Evolutionary conservation across 495 filamentous ascomycete genomes (phyloP).

Genomic region (Immersiella caudata): DNA sequence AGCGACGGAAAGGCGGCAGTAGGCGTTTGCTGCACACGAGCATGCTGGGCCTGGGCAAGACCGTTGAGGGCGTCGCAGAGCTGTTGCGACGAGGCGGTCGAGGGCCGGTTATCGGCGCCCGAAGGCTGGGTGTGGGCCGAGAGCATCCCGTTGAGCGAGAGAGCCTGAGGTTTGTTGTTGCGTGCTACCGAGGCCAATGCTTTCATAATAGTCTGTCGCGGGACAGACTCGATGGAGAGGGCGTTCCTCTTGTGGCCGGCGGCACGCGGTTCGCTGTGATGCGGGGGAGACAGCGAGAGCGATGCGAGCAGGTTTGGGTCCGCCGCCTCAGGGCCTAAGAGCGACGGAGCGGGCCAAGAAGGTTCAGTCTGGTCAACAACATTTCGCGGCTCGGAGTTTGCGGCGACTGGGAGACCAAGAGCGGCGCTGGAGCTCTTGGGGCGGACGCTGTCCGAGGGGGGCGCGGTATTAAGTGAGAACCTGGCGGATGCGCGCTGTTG

Average conservation of each 20-base stretch:
- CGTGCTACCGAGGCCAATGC: slow-evolving; percentile 76
- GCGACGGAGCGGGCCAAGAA: slow-evolving; percentile 13
- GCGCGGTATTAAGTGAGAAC: slow-evolving; percentile 25
- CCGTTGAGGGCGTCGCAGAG: slow-evolving; percentile 68
- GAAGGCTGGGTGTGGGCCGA: slow-evolving; percentile 41
- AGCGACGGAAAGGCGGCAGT: slow-evolving; percentile 67
- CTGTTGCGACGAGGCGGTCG: slow-evolving; percentile 59
- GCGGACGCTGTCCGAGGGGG: slow-evolving; percentile 26
- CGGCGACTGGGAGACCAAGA: slow-evolving; percentile 16
- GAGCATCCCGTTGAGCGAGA: slow-evolving; percentile 59
- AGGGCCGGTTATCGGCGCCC: slow-evolving; percentile 52
- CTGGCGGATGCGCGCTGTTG: slow-evolving; percentile 26
- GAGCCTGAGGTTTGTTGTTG: slow-evolving; percentile 58
- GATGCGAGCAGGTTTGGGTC: slow-evolving; percentile 15
- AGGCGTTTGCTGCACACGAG: slow-evolving; percentile 49
- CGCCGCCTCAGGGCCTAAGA: slow-evolving; percentile 14
- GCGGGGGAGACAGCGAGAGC: slow-evolving; percentile 8
- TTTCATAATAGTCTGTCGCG: slow-evolving; percentile 85
- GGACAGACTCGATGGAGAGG: slow-evolving; percentile 70
- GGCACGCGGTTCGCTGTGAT: slow-evolving; percentile 9
- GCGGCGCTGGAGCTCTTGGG: slow-evolving; percentile 29
- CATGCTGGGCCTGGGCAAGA: slow-evolving; percentile 50
- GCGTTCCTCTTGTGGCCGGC: slow-evolving; percentile 60
- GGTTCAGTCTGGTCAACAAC: slow-evolving; percentile 14
- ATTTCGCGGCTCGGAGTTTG: slow-evolving; percentile 23